Percentiles rank a stretch among this genome's conserved stretches.
Conservation (phyloP, 257 asterid species). For the Lantana camara region DNA sequence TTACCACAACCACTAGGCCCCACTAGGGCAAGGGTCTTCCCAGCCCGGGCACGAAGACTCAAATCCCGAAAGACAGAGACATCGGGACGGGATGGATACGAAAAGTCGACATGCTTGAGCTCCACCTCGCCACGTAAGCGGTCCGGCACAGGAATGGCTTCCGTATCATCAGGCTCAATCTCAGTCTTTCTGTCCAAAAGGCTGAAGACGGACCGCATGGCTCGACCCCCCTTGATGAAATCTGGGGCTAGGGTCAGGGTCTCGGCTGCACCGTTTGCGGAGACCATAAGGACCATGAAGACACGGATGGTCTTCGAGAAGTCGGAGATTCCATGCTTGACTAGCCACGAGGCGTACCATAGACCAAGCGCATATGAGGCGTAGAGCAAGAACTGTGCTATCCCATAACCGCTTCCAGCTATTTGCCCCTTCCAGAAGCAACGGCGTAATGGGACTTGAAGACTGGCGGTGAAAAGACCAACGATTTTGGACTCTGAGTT, state of each 20-base stretch:
- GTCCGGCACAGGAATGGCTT: conserved; percentile 50
- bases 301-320: conserved; percentile 83
- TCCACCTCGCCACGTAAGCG: conserved; percentile 73
- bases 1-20: conserved; percentile 86
- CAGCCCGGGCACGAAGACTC: conserved; percentile 69
- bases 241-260: conserved; percentile 78
- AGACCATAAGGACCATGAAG: conserved; percentile 86
- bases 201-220: conserved; percentile 74
- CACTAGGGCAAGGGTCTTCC: conserved; percentile 77
- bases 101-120: conserved; percentile 72
- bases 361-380: conserved; percentile 80
- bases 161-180: conserved; percentile 70
- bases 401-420: conserved; percentile 77
- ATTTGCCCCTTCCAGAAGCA: conserved; percentile 91
- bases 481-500: conserved; percentile 71
- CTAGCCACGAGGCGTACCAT: conserved; percentile 89
- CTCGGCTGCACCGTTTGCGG: conserved; percentile 85
- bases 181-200: conserved; percentile 77
- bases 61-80: conserved; percentile 55
- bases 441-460: conserved; percentile 56
- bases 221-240: conserved; percentile 75
- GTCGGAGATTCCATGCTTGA: conserved; percentile 79
- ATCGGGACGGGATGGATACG: conserved; percentile 77
- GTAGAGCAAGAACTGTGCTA: conserved; percentile 71
- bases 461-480: conserved; percentile 57